A percentile compares a stretch with the other conserved stretches of the same genome.
Evolutionary conservation across 179 eudicot genomes (phyloP).

Genomic region (Heliamphora pulchella): DNA sequence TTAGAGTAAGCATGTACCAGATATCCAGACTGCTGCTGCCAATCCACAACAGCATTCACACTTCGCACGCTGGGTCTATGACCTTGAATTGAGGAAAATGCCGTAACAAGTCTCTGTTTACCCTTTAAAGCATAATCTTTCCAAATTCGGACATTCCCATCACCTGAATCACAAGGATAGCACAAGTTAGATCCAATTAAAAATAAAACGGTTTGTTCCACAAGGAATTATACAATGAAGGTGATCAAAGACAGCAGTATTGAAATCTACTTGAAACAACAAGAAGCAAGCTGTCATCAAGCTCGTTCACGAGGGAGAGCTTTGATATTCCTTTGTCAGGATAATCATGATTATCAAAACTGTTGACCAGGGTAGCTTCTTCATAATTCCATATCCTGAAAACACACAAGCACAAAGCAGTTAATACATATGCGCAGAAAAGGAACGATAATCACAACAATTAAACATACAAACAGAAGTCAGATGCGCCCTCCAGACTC

Average conservation of each 20-base stretch:
- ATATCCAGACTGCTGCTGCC: constrained; percentile 97
- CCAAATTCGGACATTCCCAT: constrained; percentile 88
- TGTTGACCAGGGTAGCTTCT: constrained; percentile 70
- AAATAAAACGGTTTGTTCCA: background rate
- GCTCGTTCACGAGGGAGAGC: constrained; percentile 84
- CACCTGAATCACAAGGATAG: constrained; percentile 38
- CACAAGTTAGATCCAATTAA: constrained; percentile 5
- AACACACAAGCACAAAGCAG: constrained; percentile 8
- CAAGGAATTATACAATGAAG: background rate
- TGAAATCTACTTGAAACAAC: constrained; percentile 65
- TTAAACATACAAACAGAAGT: background rate
- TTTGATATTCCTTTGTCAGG: constrained; percentile 83
- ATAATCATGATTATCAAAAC: constrained; percentile 77
- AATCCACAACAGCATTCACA: constrained; percentile 76
- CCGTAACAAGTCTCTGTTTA: constrained; percentile 84
- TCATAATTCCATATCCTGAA: constrained; percentile 91
- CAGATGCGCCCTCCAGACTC: background rate
- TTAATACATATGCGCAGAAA: background rate
- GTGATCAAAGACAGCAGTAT: background rate
- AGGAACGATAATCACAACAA: background rate
- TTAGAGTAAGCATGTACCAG: constrained; percentile 38
- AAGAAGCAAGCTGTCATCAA: constrained; percentile 91
- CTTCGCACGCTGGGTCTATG: constrained; percentile 56
- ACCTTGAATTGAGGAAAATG: constrained; percentile 72
- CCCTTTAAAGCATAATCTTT: constrained; percentile 64